Conservation (phyloP, 2,329 filamentous ascomycete species). For the Leptographium lundbergii region DNA sequence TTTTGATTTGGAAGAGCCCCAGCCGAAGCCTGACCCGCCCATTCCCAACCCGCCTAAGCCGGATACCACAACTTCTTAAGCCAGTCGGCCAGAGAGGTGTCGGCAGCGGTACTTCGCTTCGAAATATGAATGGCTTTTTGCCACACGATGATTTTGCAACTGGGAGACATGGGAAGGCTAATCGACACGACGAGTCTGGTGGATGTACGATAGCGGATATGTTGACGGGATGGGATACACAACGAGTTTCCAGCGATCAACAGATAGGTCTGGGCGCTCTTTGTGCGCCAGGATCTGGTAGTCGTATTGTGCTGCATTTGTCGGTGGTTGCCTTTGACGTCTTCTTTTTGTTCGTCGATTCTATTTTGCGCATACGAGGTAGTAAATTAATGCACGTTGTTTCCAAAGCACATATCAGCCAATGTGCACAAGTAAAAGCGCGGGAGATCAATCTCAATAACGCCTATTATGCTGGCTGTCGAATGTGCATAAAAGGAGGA, state of each 20-base stretch:
- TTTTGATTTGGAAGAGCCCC: conserved; percentile 3
- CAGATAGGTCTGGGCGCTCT: not conserved
- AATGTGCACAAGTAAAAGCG: too few relatives aligned
- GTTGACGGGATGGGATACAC: not conserved
- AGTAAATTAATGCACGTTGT: too few relatives aligned
- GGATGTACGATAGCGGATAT: not conserved
- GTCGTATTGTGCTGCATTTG: not conserved
- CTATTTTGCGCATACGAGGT: too few relatives aligned
- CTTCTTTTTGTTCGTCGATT: not conserved
- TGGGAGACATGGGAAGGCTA: not conserved
- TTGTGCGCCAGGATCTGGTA: too few relatives aligned
- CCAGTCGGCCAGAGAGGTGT: not conserved
- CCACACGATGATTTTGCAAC: too few relatives aligned
- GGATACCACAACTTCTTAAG: not conserved
- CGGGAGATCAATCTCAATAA: too few relatives aligned
- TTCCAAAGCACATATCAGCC: too few relatives aligned
- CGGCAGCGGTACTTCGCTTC: too few relatives aligned
- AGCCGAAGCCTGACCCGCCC: conserved; percentile 9
- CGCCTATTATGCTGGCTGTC: too few relatives aligned
- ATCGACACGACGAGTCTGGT: not conserved
- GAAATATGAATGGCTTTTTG: too few relatives aligned
- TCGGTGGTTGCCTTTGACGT: not conserved
- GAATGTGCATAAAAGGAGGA: too few relatives aligned
- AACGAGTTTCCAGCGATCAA: not conserved
- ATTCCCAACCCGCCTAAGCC: conserved; percentile 8